Percentiles rank a stretch among this genome's conserved stretches.
These are phyloP conservation scores for Atalantia buxifolia DNA, from an alignment of 345 rosid genomes.

Conservation along the genomic window DNA sequence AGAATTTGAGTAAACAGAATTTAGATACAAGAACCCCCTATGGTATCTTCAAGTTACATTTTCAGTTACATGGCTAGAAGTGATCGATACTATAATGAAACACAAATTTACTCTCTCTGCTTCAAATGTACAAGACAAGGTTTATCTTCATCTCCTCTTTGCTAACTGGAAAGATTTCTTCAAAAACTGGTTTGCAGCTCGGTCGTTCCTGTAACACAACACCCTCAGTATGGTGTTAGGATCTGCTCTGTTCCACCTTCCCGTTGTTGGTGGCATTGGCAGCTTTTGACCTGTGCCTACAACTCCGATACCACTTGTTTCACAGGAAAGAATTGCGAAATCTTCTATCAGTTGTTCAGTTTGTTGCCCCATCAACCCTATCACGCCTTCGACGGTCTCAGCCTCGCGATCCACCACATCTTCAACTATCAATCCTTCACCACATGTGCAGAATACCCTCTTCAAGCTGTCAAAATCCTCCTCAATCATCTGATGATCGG, in stretches of 20 bases:
- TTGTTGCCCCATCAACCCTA: conserved; percentile 63
- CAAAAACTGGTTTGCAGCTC: conserved; percentile 58
- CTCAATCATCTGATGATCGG: conserved; percentile 53
- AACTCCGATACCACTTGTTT: conserved; percentile 48
- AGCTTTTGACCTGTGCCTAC: conserved; percentile 52
- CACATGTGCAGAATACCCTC: conserved; percentile 61
- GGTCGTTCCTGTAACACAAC: conserved; percentile 75
- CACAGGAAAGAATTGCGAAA: conserved; percentile 55
- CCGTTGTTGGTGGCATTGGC: conserved; percentile 80
- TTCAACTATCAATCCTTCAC: conserved; percentile 70
- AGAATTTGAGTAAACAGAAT: conserved; percentile 10
- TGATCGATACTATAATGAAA: conserved; percentile 1
- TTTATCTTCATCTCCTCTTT: conserved; percentile 42
- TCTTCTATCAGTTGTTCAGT: conserved; percentile 84
- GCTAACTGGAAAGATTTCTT: conserved; percentile 71
- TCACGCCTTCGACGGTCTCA: conserved; percentile 69
- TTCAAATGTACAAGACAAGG: not conserved
- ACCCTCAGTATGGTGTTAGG: conserved; percentile 80
- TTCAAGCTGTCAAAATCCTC: conserved; percentile 76
- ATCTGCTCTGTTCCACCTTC: conserved; percentile 74
- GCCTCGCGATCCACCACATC: conserved; percentile 68
- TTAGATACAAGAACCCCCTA: not conserved
- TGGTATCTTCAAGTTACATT: not conserved
- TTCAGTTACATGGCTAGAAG: conserved; percentile 1
- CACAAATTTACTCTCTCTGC: not conserved